These are phyloP conservation scores for Pseudotsuga menziesii DNA, from an alignment of 75 land plant genomes.

Conservation along the genomic window DNA sequence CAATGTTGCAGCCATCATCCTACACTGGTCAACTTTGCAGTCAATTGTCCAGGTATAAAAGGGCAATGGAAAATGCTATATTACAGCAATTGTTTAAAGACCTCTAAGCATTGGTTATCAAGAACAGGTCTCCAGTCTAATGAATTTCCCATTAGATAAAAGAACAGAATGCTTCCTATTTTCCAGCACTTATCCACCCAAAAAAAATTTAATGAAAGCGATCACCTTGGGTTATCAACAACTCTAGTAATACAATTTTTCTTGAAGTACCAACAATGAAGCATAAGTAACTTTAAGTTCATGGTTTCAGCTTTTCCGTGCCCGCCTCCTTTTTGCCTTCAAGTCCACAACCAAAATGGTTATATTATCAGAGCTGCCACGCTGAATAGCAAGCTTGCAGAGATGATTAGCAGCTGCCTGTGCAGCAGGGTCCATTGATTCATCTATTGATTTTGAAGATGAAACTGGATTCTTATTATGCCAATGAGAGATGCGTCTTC, in stretches of 20 bases:
- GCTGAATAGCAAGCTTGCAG: slow-evolving; percentile 34
- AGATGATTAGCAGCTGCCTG: slow-evolving; percentile 49
- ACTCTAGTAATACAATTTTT: background rate
- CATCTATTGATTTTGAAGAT: slow-evolving; percentile 10
- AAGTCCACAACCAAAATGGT: slow-evolving; percentile 64
- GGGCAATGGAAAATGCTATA: slow-evolving; percentile 10
- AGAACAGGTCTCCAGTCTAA: background rate
- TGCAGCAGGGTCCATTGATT: slow-evolving; percentile 21
- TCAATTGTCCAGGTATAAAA: slow-evolving; percentile 1
- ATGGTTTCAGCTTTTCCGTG: no score
- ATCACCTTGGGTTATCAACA: slow-evolving; percentile 9
- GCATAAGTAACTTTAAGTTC: no score
- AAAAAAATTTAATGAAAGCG: background rate
- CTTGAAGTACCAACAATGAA: background rate
- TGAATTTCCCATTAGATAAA: slow-evolving; percentile 1
- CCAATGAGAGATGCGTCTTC: slow-evolving; percentile 49
- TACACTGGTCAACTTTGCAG: slow-evolving; percentile 6
- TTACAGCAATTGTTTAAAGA: slow-evolving; percentile 2
- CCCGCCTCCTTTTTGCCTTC: slow-evolving; percentile 27
- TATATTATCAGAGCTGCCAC: slow-evolving; percentile 63
- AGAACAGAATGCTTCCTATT: background rate
- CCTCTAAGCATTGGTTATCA: slow-evolving; percentile 7
- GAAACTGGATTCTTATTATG: background rate
- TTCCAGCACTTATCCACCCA: background rate
- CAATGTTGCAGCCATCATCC: slow-evolving; percentile 7